Conservation (phyloP, 2,329 filamentous ascomycete species). For the Thermothelomyces thermophilus region DNA sequence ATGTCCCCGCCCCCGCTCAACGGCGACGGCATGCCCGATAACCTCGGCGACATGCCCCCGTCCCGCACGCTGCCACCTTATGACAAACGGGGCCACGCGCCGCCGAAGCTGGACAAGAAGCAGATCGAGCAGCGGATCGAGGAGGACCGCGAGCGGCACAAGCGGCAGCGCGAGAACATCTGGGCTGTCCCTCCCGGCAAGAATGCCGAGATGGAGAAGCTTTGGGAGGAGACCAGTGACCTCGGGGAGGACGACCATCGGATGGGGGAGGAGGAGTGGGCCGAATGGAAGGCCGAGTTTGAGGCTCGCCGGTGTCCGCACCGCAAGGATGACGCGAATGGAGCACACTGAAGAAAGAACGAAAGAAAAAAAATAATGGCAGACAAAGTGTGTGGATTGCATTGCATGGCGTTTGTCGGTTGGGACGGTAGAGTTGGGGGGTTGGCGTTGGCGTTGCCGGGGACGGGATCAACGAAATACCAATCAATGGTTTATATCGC, state of each 20-base stretch:
- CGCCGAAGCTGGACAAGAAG: conserved; percentile 61
- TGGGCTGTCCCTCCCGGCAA: conserved; percentile 73
- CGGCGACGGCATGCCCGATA: conserved; percentile 23
- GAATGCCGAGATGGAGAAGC: conserved; percentile 65
- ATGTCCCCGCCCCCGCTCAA: conserved; percentile 42
- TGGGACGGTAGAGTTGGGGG: background rate
- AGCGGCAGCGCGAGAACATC: conserved; percentile 81
- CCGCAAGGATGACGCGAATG: conserved; percentile 18
- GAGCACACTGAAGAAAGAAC: conserved; percentile 2
- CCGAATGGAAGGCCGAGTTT: conserved; percentile 38
- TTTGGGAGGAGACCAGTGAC: conserved; percentile 85
- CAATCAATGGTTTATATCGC: background rate
- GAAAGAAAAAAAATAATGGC: no score
- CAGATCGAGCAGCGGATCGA: conserved; percentile 95
- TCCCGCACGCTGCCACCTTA: conserved; percentile 35
- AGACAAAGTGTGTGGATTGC: background rate
- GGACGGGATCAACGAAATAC: background rate
- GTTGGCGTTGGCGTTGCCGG: background rate
- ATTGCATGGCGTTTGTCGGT: conserved; percentile 9
- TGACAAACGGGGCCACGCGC: conserved; percentile 19
- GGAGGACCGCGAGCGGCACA: conserved; percentile 92
- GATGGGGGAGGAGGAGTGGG: conserved; percentile 65
- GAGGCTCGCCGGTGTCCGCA: conserved; percentile 35
- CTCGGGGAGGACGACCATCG: conserved; percentile 81
- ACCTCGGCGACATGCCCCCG: conserved; percentile 37